Evolutionary conservation across 73 alveolate genomes (phyloP), one percentile per base, ranked within the genome.

Genomic region (Tetrahymena malaccensis): DNA sequence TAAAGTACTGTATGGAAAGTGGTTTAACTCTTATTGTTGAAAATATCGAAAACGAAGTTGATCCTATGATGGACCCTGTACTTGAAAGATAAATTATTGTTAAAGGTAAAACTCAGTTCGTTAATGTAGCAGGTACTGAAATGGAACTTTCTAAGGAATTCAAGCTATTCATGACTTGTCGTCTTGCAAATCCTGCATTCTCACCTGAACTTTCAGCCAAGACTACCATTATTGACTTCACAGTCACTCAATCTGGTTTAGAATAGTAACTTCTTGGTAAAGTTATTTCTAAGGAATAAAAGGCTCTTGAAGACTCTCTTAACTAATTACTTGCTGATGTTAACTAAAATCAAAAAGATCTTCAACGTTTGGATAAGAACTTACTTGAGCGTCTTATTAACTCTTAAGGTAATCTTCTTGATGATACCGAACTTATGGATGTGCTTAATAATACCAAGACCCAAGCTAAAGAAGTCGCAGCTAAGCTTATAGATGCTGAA

Each of bases 161-260:
- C 96, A 94, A 98, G 94, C 99, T 99, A 85, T 99, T 97, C 98
- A 98, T 99, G 99, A 98, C 99, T 94, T 98, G 99, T 84, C 97
- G 99, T 93, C 98, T 99, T 85, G 99, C 99, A 57, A 99, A 99
- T 93, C 99, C 99, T 94, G 99, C 99, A 96, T 99, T 99, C 99
- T 98, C 99, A 15, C 99, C 99, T 43, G 99, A 99, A 97, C 99
- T 99, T 27, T 99, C 99, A 3, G 99, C 99, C 93, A 99, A 99
- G 96, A 98, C 99, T 22, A 99, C 99, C 10, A 99, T 99, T 95
- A 99, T 99, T 94, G 99, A 99, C 97, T 99, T 99, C 98, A 99
- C 99, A 94, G 99, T 99, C 98, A 99, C 99, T 84, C 98, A 99
- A 96, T 98, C 99, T 85, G 99, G 99, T 97, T 98, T 96, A 97